Conservation (phyloP, 768 basidiomycete genomes). For the Leccinum longicurvipes region DNA sequence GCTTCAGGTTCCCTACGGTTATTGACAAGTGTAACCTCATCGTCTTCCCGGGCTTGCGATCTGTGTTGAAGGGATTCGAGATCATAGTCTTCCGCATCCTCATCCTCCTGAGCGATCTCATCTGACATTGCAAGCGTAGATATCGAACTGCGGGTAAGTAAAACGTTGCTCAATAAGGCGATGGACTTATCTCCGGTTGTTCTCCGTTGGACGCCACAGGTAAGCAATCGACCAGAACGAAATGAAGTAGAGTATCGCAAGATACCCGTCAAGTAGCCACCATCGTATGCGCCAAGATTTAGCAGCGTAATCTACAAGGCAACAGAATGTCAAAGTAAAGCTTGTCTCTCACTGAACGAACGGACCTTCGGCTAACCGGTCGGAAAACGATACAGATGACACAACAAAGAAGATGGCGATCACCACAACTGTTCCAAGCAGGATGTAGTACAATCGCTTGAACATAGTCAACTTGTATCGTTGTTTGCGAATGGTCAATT, state of each 20-base stretch:
- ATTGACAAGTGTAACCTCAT: slow-evolving; percentile 71
- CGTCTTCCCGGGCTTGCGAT: slow-evolving; percentile 50
- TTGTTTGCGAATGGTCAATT: slow-evolving; percentile 84
- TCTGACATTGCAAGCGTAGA: slow-evolving; percentile 91
- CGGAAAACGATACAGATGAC: slow-evolving; percentile 87
- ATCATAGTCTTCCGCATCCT: slow-evolving; percentile 92
- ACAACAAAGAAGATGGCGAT: slow-evolving; percentile 90
- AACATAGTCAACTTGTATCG: slow-evolving; percentile 89
- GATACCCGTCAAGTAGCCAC: slow-evolving; percentile 96
- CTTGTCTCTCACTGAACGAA: slow-evolving; percentile 3
- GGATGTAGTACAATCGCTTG: slow-evolving; percentile 77
- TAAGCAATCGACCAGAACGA: slow-evolving; percentile 81
- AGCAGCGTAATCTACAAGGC: slow-evolving; percentile 77
- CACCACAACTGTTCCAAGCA: slow-evolving; percentile 75
- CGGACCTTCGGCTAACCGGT: slow-evolving; percentile 84
- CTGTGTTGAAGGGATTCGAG: slow-evolving; percentile 69
- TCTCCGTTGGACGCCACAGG: slow-evolving; percentile 90
- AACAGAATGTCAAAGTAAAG: not conserved
- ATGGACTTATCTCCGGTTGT: slow-evolving; percentile 76
- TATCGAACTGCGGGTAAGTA: slow-evolving; percentile 32
- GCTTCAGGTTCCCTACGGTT: slow-evolving; percentile 46
- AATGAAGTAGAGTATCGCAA: slow-evolving; percentile 81
- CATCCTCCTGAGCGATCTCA: slow-evolving; percentile 92
- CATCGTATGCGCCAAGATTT: slow-evolving; percentile 88
- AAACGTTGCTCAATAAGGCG: not conserved